phyloP scores from a whole-genome alignment of 805 yeast species.

The Lipomyces spencermartinsiae region DNA sequence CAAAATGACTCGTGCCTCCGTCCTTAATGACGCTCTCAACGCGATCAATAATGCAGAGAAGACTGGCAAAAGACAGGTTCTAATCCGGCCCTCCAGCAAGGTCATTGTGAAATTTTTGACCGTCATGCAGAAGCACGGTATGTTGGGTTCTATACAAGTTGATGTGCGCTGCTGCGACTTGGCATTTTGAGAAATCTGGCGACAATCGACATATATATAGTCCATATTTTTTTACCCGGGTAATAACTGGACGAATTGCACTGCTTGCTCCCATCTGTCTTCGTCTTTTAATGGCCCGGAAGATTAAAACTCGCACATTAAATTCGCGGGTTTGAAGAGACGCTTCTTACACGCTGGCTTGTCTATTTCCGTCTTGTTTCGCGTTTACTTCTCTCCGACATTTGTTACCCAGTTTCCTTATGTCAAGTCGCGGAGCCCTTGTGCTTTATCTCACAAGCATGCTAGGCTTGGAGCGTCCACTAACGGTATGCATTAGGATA shows the following conservation, averaged over 20 bases:
- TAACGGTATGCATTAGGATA: constrained; percentile 53
- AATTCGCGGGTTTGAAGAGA: constrained; percentile 29
- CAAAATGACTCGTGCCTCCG: constrained; percentile 96
- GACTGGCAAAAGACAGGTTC: constrained; percentile 98
- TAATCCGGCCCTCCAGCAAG: constrained; percentile 98
- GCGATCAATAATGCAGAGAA: constrained; percentile 99
- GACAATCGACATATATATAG: neutral
- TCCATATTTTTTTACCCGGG: constrained; percentile 58
- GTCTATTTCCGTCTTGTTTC: constrained; percentile 30
- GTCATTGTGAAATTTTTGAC: constrained; percentile 95
- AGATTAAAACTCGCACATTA: constrained; percentile 54
- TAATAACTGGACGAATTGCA: constrained; percentile 99
- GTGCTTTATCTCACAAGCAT: neutral
- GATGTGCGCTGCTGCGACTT: neutral
- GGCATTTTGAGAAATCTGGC: neutral
- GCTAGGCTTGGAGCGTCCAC: constrained; percentile 4
- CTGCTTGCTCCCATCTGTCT: constrained; percentile 75
- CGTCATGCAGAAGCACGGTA: constrained; percentile 97
- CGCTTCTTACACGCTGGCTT: constrained; percentile 49
- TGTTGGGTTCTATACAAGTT: constrained; percentile 43
- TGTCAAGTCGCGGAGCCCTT: constrained; percentile 1
- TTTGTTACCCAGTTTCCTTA: neutral
- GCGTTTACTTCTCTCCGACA: constrained; percentile 49
- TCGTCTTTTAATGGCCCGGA: constrained; percentile 99
- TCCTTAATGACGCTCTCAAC: constrained; percentile 97